phyloP scores from a whole-genome alignment of 1,284 basidiomycete genomes.

The Cryptococcus amylolentus region DNA sequence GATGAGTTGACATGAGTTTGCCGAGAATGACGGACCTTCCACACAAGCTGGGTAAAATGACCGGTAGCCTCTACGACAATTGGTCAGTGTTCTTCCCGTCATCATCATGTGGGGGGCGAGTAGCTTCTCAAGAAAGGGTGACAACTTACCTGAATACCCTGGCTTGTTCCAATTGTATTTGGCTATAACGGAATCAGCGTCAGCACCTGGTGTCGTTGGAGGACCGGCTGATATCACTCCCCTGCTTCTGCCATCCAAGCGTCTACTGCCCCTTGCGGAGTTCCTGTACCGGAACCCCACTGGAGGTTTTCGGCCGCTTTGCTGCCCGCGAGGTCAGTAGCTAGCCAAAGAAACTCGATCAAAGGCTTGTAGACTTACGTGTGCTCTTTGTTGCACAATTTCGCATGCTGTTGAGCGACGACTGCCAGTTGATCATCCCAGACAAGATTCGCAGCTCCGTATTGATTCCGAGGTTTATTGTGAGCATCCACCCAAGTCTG shows the following conservation, averaged over 20 bases:
- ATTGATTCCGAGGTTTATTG: conserved; percentile 14
- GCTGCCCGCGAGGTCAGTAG: conserved; percentile 4
- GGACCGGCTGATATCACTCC: conserved; percentile 3
- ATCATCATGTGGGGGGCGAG: not conserved
- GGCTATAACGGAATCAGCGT: conserved; percentile 5
- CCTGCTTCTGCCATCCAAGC: conserved; percentile 28
- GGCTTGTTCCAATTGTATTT: conserved; percentile 22
- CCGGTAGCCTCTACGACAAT: conserved; percentile 17
- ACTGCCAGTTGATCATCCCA: conserved; percentile 17
- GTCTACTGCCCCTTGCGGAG: conserved; percentile 20
- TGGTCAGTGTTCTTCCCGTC: not conserved
- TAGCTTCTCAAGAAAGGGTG: not conserved
- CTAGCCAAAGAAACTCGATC: no score
- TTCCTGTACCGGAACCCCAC: conserved; percentile 13
- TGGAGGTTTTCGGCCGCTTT: conserved; percentile 26
- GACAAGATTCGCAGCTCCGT: conserved; percentile 14
- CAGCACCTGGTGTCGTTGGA: not conserved
- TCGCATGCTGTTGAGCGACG: conserved; percentile 21
- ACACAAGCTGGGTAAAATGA: conserved; percentile 34
- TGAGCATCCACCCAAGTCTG: conserved; percentile 19
- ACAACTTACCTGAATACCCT: conserved; percentile 12
- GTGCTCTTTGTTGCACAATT: conserved; percentile 20
- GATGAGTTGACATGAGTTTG: not conserved
- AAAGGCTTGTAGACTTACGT: conserved; percentile 12
- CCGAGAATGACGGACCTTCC: conserved; percentile 20